These are phyloP conservation scores for Paecilomyces sp. DNA, from an alignment of 2,329 filamentous ascomycete genomes.

Conservation along the genomic window DNA sequence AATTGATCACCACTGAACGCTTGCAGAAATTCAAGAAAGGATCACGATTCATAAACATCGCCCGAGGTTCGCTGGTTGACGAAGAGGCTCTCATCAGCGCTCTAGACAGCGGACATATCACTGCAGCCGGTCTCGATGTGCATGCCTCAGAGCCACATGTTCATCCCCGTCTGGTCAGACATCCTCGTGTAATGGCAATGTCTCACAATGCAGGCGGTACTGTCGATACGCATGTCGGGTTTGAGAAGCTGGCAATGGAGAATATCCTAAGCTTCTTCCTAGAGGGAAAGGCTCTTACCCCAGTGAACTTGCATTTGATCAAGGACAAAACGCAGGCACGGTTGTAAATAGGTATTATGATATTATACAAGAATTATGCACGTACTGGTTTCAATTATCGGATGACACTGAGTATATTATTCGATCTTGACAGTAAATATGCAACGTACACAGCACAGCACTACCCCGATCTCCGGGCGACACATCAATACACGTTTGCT, in stretches of 20 bases:
- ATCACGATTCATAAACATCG: slow-evolving; percentile 45
- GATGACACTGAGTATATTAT: no score
- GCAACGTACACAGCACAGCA: no score
- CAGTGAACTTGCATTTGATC: slow-evolving; percentile 7
- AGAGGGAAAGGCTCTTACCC: slow-evolving; percentile 3
- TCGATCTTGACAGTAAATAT: no score
- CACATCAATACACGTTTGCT: no score
- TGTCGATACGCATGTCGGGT: slow-evolving; percentile 41
- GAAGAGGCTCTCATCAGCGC: slow-evolving; percentile 44
- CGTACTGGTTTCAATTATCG: no score
- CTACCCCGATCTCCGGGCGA: no score
- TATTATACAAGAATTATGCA: no score
- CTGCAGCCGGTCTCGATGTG: slow-evolving; percentile 47
- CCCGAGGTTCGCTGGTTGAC: slow-evolving; percentile 46
- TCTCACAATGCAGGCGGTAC: slow-evolving; percentile 42
- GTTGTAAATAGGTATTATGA: neutral
- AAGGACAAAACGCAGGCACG: neutral
- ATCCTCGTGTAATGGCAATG: slow-evolving; percentile 39
- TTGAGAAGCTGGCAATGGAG: slow-evolving; percentile 38
- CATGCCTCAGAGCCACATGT: slow-evolving; percentile 49
- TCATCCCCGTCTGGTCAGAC: slow-evolving; percentile 30
- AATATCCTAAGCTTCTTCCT: slow-evolving; percentile 26
- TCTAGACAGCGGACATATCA: slow-evolving; percentile 40
- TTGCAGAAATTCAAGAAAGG: slow-evolving; percentile 43
- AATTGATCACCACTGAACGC: slow-evolving; percentile 34